phyloP scores from a whole-genome alignment of 2,329 filamentous ascomycete species.

The Aspergillus fructus region DNA sequence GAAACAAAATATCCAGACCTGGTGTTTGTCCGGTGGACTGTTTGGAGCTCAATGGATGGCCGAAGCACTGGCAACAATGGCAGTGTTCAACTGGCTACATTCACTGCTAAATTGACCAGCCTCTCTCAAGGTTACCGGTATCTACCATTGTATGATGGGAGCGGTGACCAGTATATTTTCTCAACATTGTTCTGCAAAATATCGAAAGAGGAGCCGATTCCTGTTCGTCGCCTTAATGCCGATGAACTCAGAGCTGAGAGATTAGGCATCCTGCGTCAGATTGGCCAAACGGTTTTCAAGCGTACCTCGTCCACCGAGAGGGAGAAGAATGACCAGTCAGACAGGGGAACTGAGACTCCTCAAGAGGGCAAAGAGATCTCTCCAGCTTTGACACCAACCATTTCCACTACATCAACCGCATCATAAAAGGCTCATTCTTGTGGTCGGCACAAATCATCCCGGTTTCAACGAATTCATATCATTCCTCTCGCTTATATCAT shows the following conservation, averaged over 20 bases:
- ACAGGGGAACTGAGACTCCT: constrained; percentile 29
- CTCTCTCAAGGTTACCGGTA: constrained; percentile 92
- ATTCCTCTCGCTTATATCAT: constrained; percentile 4
- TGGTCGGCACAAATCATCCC: background rate
- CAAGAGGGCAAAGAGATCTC: constrained; percentile 36
- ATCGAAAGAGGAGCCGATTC: constrained; percentile 58
- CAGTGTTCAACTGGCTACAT: constrained; percentile 72
- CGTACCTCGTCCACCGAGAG: constrained; percentile 41
- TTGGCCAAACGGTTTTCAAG: constrained; percentile 47
- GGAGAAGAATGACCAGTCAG: constrained; percentile 31
- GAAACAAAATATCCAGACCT: constrained; percentile 94
- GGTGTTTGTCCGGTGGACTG: constrained; percentile 89
- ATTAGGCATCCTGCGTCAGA: constrained; percentile 42
- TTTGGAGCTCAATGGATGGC: constrained; percentile 81
- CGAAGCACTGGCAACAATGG: constrained; percentile 65
- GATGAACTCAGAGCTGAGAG: constrained; percentile 43
- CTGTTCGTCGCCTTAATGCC: constrained; percentile 39
- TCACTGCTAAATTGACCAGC: constrained; percentile 86
- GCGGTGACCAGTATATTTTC: constrained; percentile 90
- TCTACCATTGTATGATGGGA: constrained; percentile 80
- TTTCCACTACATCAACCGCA: constrained; percentile 37
- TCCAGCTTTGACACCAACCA: constrained; percentile 35
- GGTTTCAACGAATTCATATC: background rate
- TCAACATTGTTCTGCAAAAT: constrained; percentile 92
- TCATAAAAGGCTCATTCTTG: constrained; percentile 22